These are phyloP conservation scores for Pseudogymnoascus sp. DNA, from an alignment of 2,329 filamentous ascomycete genomes.

Conservation along the genomic window DNA sequence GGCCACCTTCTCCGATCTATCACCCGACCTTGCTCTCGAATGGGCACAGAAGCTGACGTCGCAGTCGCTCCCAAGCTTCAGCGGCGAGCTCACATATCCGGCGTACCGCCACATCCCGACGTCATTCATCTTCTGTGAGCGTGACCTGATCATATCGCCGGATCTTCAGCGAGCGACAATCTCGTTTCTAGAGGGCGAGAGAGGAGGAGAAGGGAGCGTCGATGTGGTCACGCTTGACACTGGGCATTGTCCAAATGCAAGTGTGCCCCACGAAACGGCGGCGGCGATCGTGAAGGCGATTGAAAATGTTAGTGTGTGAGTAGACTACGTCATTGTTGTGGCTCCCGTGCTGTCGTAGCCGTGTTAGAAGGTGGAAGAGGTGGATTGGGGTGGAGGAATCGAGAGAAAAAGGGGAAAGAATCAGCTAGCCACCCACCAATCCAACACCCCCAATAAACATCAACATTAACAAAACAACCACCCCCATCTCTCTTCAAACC, in stretches of 20 bases:
- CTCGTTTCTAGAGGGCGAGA: neutral
- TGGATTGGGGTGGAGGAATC: neutral
- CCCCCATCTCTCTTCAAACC: conserved; percentile 1
- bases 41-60: neutral
- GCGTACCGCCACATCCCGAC: neutral
- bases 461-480: conserved; percentile 5
- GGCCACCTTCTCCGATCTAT: neutral
- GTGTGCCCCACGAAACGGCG: neutral
- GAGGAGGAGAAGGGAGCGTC: neutral
- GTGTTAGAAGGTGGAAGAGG: neutral
- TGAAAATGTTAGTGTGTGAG: neutral
- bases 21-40: neutral
- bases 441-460: neutral
- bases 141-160: neutral
- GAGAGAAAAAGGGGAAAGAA: neutral
- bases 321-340: neutral
- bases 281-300: neutral
- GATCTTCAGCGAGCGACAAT: neutral
- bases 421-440: neutral
- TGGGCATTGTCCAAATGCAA: neutral
- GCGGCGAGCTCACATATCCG: neutral
- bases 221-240: neutral
- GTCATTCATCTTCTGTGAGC: neutral
- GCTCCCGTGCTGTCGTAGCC: too few relatives aligned
- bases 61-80: neutral